A percentile compares a stretch with the other conserved stretches of the same genome.
Conservation (phyloP, 164 flowering plant species). For the Tinospora cordifolia region DNA sequence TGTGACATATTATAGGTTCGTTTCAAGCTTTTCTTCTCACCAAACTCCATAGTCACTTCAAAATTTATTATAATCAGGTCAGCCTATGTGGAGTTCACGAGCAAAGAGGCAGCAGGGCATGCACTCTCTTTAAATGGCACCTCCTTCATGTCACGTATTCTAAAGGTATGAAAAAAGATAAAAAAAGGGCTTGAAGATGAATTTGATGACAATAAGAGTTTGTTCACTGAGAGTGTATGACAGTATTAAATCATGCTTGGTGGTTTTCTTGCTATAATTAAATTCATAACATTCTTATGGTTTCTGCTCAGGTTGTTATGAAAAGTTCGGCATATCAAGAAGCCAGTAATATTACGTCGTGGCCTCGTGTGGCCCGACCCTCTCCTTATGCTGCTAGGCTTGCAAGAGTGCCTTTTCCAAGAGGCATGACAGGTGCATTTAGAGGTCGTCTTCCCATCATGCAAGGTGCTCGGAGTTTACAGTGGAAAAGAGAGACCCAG, state of each 20-base stretch:
- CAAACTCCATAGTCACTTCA: conserved; percentile 8
- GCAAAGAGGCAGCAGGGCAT: conserved; percentile 76
- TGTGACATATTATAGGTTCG: not conserved
- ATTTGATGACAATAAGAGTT: not conserved
- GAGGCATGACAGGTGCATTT: conserved; percentile 43
- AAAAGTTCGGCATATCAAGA: conserved; percentile 49
- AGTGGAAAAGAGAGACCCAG: conserved; percentile 78
- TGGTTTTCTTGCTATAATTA: not conserved
- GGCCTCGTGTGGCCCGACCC: conserved; percentile 54
- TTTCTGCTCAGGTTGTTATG: conserved; percentile 47
- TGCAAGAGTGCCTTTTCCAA: conserved; percentile 43
- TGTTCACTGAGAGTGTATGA: not conserved
- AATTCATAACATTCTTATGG: not conserved
- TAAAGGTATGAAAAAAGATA: conserved; percentile 49
- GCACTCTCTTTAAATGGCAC: conserved; percentile 84
- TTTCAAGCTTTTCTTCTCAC: not conserved
- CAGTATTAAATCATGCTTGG: not conserved
- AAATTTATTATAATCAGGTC: conserved; percentile 42
- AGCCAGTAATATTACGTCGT: conserved; percentile 29
- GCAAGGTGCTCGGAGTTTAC: conserved; percentile 66
- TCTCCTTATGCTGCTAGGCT: conserved; percentile 49
- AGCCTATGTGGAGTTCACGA: conserved; percentile 78
- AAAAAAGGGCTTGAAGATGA: not conserved
- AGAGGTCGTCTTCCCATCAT: conserved; percentile 43
- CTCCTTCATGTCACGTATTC: conserved; percentile 89